Evolutionary conservation across 805 yeast species (phyloP).

Genomic region (Kodamaea leandrae): DNA sequence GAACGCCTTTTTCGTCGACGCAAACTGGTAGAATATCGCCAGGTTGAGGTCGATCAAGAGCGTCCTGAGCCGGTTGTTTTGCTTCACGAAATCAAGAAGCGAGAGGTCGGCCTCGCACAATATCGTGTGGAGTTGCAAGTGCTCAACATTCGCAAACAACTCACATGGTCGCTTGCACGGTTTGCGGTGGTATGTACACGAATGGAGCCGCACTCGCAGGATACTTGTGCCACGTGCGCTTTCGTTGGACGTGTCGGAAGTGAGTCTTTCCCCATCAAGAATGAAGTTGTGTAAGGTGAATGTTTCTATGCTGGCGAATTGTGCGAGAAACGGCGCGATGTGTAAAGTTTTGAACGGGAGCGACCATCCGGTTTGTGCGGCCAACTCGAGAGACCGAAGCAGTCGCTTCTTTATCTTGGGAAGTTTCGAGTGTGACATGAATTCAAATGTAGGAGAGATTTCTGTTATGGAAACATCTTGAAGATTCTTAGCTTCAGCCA

Average conservation of each 20-base stretch:
- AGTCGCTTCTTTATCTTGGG: slow-evolving; percentile 11
- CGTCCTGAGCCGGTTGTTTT: slow-evolving; percentile 32
- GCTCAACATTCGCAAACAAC: slow-evolving; percentile 41
- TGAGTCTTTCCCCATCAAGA: slow-evolving; percentile 24
- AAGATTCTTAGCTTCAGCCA: slow-evolving; percentile 48
- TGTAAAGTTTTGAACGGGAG: slow-evolving; percentile 48
- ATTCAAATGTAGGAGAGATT: slow-evolving; percentile 50
- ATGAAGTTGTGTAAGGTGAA: slow-evolving; percentile 46
- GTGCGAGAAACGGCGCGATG: slow-evolving; percentile 44
- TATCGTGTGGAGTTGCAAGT: slow-evolving; percentile 37
- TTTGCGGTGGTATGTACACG: slow-evolving; percentile 14
- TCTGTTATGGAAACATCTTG: slow-evolving; percentile 40
- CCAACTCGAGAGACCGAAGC: slow-evolving; percentile 33
- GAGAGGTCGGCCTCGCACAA: slow-evolving; percentile 47
- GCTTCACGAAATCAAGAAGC: slow-evolving; percentile 45
- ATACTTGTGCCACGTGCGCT: slow-evolving; percentile 13
- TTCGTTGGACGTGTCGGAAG: slow-evolving; percentile 7
- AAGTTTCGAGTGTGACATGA: slow-evolving; percentile 12
- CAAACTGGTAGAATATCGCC: slow-evolving; percentile 35
- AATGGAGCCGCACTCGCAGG: slow-evolving; percentile 10
- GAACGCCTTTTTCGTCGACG: slow-evolving; percentile 20
- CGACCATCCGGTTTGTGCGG: slow-evolving; percentile 50
- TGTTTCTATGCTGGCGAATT: slow-evolving; percentile 37
- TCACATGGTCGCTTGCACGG: slow-evolving; percentile 11
- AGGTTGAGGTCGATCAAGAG: slow-evolving; percentile 51